Base-by-base conservation (phyloP, 2,329 filamentous ascomycete genomes). In the Aspergillus amoenus region DNA sequence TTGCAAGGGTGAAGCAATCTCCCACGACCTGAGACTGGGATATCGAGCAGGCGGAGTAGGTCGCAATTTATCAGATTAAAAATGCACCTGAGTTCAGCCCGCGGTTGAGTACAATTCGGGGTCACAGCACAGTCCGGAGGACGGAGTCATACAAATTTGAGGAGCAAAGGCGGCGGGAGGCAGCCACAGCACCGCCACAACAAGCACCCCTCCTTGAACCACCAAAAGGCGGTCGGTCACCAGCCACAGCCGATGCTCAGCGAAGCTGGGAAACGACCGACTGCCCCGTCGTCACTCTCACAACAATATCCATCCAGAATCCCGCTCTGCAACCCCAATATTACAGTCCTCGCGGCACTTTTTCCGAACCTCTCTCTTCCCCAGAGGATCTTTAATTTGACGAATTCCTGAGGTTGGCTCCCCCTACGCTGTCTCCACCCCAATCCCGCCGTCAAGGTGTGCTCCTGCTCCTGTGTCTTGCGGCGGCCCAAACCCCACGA, bases 401-500 rank as follows among this genome's bases (percentile, higher is more conserved):
- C 52, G 41, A 48, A 48, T 45, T 15, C 44, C 34, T 52, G 32
- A 58, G 51, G 44, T 57, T 52, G 37, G 56, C 46, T 34, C 21
- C 18, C 43, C 54, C 46, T 4, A 30, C 27, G 37, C 52, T 51
- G 54, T 49, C 24, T 45, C 50, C 34, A 37, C 34, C 48, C 53
- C 48, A 51, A 51, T 59, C 57, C 62, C 66, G 68, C 68, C 66
- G 59, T 66, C 54, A 55, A 67, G 65, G 66, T 70, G 67, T 64
- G 65, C 59, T 64, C 30, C 56, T 63, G 40, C 62, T 60, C 63
- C 59, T 61, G 61, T 68, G 64, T 64, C 59, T 68, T 68, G 70
- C 68, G 68, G 69, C 70, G 61, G 64, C 69, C 70, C 69, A 71
- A 69, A 69, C 70, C 71, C 71, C 70, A 71, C 71, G 69, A 71